Percentiles rank a stretch among this genome's conserved stretches.
Evolutionary conservation across 345 rosid species (phyloP).

Genomic region (Rhizophora mangle): DNA sequence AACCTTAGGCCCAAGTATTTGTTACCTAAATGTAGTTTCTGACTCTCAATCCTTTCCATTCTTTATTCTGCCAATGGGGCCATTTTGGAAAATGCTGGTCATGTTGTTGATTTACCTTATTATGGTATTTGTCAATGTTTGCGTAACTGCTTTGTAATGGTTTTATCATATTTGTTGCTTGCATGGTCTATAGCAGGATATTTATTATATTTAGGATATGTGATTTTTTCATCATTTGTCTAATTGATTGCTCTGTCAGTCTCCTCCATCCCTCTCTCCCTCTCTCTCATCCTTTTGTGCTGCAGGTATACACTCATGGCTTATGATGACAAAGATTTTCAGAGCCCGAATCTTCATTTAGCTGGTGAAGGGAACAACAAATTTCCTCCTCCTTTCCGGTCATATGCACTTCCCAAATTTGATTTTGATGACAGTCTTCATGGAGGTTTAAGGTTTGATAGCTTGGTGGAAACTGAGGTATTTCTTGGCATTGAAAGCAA

Average conservation of each 20-base stretch:
- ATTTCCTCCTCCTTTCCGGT: conserved; percentile 60
- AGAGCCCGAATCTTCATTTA: conserved; percentile 86
- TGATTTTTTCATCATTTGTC: too few species aligned
- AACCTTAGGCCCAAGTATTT: too few species aligned
- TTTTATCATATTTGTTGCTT: neutral
- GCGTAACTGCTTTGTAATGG: neutral
- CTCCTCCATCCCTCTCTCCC: neutral
- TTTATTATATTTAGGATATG: neutral
- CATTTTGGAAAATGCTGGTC: neutral
- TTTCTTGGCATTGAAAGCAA: conserved; percentile 81
- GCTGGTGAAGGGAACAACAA: conserved; percentile 81
- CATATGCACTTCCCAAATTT: conserved; percentile 83
- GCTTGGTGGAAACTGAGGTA: conserved; percentile 64
- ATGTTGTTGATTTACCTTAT: neutral
- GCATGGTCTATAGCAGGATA: neutral
- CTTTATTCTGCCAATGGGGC: neutral
- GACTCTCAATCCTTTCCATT: neutral
- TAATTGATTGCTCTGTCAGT: neutral
- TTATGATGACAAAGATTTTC: conserved; percentile 97
- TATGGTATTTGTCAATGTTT: neutral
- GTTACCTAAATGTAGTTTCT: too few species aligned
- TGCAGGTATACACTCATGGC: conserved; percentile 92
- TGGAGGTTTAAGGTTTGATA: conserved; percentile 67
- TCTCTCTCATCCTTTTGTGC: conserved; percentile 2
- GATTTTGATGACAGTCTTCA: conserved; percentile 83